Base-by-base conservation (phyloP, 1,139 yeast genomes). In the Candida anutae region DNA sequence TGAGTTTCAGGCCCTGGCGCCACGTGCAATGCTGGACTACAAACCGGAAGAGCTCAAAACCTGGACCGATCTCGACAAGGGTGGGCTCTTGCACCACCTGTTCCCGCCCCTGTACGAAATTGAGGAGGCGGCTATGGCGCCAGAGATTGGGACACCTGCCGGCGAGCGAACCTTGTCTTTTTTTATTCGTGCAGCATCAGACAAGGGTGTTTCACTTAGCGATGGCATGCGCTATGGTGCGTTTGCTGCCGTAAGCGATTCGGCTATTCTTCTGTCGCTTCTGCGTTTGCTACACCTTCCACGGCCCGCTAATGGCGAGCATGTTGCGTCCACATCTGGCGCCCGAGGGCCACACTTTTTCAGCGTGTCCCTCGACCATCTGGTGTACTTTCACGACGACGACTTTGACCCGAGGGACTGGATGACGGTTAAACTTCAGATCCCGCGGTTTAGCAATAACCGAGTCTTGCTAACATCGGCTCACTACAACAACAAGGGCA, bases 291-390 rank as follows among this genome's bases (percentile, higher is more conserved):
- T 56, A 23, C 58, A 55, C 37, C 31, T 40, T 21, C 38, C 42
- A 24, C 20, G 35, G 28, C 13, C 28, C 2, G 11, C 11, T 13
- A 14, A 18, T 5, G 21, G 11, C n/a, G 27, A 21, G 14, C 32
- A 33, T 5, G 33, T 40, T 4, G 31, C 38, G 11, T 23, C 27
- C n/a, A 24, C 32, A 5, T 36, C 38, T 10, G 41, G 50, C 5
- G 46, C 44, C 4, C 32, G 37, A 47, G 53, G 35, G 41, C 48
- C 33, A 23, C 45, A 46, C 35, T 60, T 55, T 28, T 61, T 63
- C 36, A 54, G 61, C 4, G 62, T 63, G 4, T 59, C 67, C 6
- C 49, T 64, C 30, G 71, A 64, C 43, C 71, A 64, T 34, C 41
- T 62, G 5, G 48, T 64, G 6, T 61, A 51, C 34, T 59, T 59